phyloP scores from a whole-genome alignment of 2,329 filamentous ascomycete species.

The Claviceps quebecensis region DNA sequence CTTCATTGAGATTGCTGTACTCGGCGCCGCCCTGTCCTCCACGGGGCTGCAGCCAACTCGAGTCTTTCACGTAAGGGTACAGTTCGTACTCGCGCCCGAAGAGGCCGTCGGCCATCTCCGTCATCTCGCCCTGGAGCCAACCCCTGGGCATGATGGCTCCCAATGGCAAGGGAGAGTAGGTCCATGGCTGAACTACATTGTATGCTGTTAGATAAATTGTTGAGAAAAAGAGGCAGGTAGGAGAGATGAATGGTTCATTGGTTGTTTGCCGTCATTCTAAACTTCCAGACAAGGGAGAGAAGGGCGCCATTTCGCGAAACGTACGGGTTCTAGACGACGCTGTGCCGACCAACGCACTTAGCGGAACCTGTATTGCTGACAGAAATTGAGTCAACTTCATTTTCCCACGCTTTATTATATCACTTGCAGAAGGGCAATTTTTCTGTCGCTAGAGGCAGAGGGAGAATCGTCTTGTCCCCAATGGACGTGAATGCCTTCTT shows the following conservation, averaged over 20 bases:
- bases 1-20: conserved; percentile 43
- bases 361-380: conserved; percentile 3
- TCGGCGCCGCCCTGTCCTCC: conserved; percentile 27
- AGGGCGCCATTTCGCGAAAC: not conserved
- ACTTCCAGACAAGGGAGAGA: not conserved
- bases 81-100: conserved; percentile 40
- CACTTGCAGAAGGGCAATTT: not conserved
- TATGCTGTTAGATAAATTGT: not conserved
- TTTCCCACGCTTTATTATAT: not conserved
- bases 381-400: conserved; percentile 1
- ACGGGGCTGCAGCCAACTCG: conserved; percentile 26
- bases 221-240: not conserved
- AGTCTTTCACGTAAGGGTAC: conserved; percentile 36
- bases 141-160: conserved; percentile 35
- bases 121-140: conserved; percentile 37
- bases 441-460: not conserved
- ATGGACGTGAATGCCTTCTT: no score
- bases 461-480: no score
- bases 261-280: not conserved
- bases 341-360: not conserved
- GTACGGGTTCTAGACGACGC: conserved; percentile 1
- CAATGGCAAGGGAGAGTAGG: conserved; percentile 22
- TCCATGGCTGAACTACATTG: conserved; percentile 12
- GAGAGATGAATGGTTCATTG: not conserved
- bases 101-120: conserved; percentile 33